Conservation (phyloP, 805 yeast species). For the Candida golubevii region DNA sequence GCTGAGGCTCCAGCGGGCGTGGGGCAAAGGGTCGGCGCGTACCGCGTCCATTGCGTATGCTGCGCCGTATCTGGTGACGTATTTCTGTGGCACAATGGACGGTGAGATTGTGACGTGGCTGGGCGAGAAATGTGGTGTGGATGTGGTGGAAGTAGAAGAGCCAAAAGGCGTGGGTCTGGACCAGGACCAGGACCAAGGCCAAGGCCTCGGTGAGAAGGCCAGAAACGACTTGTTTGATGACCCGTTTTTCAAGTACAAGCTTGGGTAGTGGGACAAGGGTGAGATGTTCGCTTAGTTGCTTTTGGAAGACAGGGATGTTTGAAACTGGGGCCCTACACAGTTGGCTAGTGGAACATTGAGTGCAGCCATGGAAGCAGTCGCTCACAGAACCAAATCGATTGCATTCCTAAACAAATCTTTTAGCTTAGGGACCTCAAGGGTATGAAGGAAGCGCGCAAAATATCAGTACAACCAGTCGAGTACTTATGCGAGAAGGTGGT, state of each 20-base stretch:
- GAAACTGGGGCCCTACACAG: constrained; percentile 75
- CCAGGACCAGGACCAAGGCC: no score
- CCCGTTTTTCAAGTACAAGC: constrained; percentile 6
- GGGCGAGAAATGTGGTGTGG: constrained; percentile 5
- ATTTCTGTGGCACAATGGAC: constrained; percentile 60
- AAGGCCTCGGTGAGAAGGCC: not conserved
- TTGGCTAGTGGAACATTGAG: constrained; percentile 91
- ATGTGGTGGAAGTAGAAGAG: not conserved
- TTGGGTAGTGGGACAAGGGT: not conserved
- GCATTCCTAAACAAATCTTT: constrained; percentile 87
- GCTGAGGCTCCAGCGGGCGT: constrained; percentile 47
- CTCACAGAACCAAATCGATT: constrained; percentile 64
- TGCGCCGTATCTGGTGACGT: constrained; percentile 42
- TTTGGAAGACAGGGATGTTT: no score
- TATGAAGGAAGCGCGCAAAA: constrained; percentile 60
- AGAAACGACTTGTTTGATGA: constrained; percentile 4
- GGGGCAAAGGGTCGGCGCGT: constrained; percentile 38
- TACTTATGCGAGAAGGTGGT: constrained; percentile 60
- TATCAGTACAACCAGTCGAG: constrained; percentile 60
- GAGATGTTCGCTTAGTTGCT: no score
- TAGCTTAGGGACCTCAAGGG: constrained; percentile 41
- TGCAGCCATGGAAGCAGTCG: constrained; percentile 91
- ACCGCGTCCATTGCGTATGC: constrained; percentile 51
- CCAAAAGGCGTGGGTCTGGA: no score
- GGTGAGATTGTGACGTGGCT: constrained; percentile 61